Evolutionary conservation across 2,329 filamentous ascomycete genomes (phyloP).

Genomic region (Clonostachys chloroleuca): DNA sequence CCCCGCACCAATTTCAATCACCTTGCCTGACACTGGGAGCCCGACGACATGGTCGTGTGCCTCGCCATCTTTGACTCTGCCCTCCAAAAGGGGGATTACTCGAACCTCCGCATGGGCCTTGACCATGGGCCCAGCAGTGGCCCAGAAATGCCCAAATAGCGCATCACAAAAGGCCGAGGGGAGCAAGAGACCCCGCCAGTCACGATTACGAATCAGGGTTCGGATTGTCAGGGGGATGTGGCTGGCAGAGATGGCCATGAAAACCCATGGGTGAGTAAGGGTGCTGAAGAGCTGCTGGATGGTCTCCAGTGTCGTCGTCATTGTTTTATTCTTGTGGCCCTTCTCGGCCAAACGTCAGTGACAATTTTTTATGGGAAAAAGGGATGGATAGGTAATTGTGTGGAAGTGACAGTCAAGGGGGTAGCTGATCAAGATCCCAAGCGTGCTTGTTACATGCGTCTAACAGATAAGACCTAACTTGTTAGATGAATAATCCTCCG

Average conservation of each 20-base stretch:
- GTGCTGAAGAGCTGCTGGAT: constrained; percentile 13
- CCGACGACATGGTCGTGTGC: constrained; percentile 22
- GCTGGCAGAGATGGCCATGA: constrained; percentile 41
- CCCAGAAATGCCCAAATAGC: constrained; percentile 63
- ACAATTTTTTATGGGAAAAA: too few relatives aligned
- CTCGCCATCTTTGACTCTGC: constrained; percentile 31
- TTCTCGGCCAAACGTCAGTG: too few relatives aligned
- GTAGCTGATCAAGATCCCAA: not conserved
- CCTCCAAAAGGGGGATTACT: constrained; percentile 51
- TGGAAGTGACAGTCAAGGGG: too few relatives aligned
- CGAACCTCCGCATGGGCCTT: constrained; percentile 30
- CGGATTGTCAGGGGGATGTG: constrained; percentile 48
- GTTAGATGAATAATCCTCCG: not conserved
- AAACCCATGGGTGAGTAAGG: constrained; percentile 44
- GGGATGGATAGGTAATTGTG: too few relatives aligned
- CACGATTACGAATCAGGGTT: constrained; percentile 26
- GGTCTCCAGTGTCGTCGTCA: constrained; percentile 1
- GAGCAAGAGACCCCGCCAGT: constrained; percentile 32
- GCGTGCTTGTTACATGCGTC: not conserved
- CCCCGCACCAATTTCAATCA: constrained; percentile 61
- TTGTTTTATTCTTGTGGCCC: not conserved
- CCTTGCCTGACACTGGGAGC: constrained; percentile 40
- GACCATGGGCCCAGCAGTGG: constrained; percentile 42
- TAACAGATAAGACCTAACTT: not conserved
- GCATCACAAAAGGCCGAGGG: constrained; percentile 32